phyloP scores from a whole-genome alignment of 345 rosid species.

The Boechera retrofracta region DNA sequence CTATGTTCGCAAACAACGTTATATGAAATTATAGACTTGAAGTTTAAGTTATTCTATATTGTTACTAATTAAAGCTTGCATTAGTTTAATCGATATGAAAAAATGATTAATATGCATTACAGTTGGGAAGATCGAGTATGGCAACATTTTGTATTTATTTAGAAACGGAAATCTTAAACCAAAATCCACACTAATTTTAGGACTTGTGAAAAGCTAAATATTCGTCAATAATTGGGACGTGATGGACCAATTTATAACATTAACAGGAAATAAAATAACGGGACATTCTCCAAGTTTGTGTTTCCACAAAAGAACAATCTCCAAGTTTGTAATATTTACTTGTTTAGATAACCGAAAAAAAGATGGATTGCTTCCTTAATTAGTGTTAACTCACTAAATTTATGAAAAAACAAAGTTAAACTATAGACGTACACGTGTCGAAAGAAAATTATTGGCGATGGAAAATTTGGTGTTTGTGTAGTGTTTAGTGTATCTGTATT shows the following conservation, averaged over 20 bases:
- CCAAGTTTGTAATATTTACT: neutral
- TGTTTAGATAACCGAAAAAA: constrained; percentile 9
- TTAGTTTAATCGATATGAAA: neutral
- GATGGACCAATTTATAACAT: neutral
- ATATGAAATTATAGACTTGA: constrained; percentile 25
- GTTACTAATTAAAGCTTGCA: neutral
- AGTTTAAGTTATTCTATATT: constrained; percentile 5
- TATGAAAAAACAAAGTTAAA: no score
- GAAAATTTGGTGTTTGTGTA: neutral
- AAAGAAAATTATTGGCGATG: neutral
- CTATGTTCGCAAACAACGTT: neutral
- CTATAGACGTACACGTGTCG: neutral
- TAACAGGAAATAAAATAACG: neutral
- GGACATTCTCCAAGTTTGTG: constrained; percentile 17
- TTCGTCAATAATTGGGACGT: neutral
- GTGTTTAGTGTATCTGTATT: constrained; percentile 18
- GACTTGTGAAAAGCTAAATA: neutral
- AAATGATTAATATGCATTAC: neutral
- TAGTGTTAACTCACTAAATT: neutral
- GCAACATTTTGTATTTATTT: neutral
- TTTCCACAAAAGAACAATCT: no score
- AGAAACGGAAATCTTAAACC: neutral
- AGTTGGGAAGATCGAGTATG: constrained; percentile 11
- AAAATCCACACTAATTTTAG: neutral
- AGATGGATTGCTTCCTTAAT: constrained; percentile 8